phyloP scores from a whole-genome alignment of 148 eudicot species.

The Fagopyrum tataricum region DNA sequence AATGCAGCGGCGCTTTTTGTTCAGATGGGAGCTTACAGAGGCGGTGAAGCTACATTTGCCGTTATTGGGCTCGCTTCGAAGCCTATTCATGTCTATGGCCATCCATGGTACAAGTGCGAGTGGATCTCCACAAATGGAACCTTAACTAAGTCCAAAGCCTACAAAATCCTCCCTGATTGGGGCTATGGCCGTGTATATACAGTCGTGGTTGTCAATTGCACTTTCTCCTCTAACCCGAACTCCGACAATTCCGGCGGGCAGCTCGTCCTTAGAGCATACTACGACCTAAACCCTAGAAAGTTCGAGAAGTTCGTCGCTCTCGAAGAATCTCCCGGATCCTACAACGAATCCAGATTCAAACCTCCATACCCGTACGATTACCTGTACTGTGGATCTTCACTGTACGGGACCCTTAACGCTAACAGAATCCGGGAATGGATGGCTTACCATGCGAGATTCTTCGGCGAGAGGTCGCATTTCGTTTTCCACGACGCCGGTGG shows the following conservation, averaged over 20 bases:
- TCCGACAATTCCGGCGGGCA: conserved; percentile 33
- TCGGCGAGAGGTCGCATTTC: conserved; percentile 45
- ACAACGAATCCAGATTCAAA: conserved; percentile 18
- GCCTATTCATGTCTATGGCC: conserved; percentile 39
- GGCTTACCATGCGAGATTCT: conserved; percentile 49
- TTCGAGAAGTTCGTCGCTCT: conserved; percentile 41
- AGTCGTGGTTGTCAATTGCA: conserved; percentile 52
- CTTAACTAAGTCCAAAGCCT: conserved; percentile 26
- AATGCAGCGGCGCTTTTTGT: conserved; percentile 51
- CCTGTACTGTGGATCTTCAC: conserved; percentile 51
- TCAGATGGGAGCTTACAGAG: conserved; percentile 58
- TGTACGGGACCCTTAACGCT: conserved; percentile 42
- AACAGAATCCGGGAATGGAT: conserved; percentile 52
- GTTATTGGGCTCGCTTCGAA: conserved; percentile 47
- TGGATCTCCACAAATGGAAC: conserved; percentile 34
- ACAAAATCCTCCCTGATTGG: conserved; percentile 60
- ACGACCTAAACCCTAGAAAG: conserved; percentile 25
- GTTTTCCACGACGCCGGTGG: conserved; percentile 64
- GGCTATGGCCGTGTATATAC: conserved; percentile 62
- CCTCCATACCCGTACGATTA: conserved; percentile 33
- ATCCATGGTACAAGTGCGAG: conserved; percentile 46
- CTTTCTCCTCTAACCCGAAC: conserved; percentile 27
- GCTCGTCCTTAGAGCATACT: conserved; percentile 39
- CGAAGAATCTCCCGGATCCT: conserved; percentile 30
- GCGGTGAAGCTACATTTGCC: conserved; percentile 34